Conservation (phyloP, 192 early-diverging fungal genomes). For the Linnemannia hyalina region DNA sequence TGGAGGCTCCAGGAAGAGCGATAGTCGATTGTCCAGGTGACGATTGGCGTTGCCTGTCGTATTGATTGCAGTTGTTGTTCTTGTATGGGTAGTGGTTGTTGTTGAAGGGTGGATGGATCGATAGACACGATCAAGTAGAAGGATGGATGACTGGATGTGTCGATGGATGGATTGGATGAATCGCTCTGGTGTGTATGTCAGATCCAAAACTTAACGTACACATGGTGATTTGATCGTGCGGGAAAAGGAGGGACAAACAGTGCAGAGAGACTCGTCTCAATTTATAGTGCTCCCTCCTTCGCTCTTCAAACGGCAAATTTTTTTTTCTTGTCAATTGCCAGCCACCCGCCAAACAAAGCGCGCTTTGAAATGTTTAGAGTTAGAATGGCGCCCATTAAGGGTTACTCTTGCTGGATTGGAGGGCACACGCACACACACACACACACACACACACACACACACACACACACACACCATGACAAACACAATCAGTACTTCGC, state of each 20-base stretch:
- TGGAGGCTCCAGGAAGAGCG: too few species aligned
- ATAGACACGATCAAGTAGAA: not conserved
- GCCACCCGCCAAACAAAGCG: slow-evolving; percentile 7
- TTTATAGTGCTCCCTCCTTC: not conserved
- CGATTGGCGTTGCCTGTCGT: too few species aligned
- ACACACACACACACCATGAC: not conserved
- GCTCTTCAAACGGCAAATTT: not conserved
- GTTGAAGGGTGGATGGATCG: not conserved
- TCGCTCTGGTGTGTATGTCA: not conserved
- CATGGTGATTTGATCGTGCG: slow-evolving; percentile 11
- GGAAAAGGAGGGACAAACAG: slow-evolving; percentile 9
- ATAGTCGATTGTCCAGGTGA: too few species aligned
- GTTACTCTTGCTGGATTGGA: not conserved
- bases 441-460: not conserved
- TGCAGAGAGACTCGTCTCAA: not conserved
- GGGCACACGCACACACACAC: not conserved
- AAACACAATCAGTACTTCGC: not conserved
- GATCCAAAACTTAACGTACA: slow-evolving; percentile 10
- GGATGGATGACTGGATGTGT: too few species aligned
- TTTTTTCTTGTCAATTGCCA: not conserved
- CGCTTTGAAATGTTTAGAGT: not conserved
- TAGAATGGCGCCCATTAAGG: not conserved
- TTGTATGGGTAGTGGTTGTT: too few species aligned
- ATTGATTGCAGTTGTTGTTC: too few species aligned
- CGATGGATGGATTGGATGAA: slow-evolving; percentile 4